These are phyloP conservation scores for Hygrophila difformis DNA, from an alignment of 257 asterid genomes.

Conservation along the genomic window DNA sequence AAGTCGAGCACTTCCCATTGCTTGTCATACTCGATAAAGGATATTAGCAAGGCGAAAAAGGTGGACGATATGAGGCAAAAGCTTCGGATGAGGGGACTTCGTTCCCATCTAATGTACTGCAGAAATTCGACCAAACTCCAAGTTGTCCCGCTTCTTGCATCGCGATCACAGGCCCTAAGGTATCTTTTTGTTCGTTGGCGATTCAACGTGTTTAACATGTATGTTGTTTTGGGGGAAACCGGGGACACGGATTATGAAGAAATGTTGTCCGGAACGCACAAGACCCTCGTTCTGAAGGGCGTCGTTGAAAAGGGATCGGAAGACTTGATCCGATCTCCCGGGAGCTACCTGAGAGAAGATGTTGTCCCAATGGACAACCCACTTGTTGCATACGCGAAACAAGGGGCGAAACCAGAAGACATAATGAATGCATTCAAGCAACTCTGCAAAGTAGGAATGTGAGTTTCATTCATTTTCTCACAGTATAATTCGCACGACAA, in stretches of 20 bases:
- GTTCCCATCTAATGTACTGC: conserved; percentile 85
- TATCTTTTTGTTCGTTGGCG: conserved; percentile 82
- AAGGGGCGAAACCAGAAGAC: conserved; percentile 39
- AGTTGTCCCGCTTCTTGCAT: conserved; percentile 78
- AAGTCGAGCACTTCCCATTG: conserved; percentile 68
- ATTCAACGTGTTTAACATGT: conserved; percentile 67
- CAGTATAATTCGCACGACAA: too few relatives aligned
- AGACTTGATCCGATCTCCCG: conserved; percentile 57
- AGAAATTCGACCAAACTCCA: conserved; percentile 81
- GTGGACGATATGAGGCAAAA: conserved; percentile 83
- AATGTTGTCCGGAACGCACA: conserved; percentile 69
- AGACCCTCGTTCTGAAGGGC: conserved; percentile 56
- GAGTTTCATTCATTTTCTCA: too few relatives aligned
- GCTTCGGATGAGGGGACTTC: conserved; percentile 86
- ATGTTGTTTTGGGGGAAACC: conserved; percentile 73
- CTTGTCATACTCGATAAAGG: conserved; percentile 62
- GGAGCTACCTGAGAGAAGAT: conserved; percentile 72
- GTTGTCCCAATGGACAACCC: conserved; percentile 64
- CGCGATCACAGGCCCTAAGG: conserved; percentile 91
- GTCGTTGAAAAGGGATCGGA: conserved; percentile 60
- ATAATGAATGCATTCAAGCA: conserved; percentile 43
- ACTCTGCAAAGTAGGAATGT: conserved; percentile 42
- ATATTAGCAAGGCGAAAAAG: conserved; percentile 45
- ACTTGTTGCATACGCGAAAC: conserved; percentile 27
- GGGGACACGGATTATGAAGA: conserved; percentile 89